Conservation (phyloP, 2,329 filamentous ascomycete species). For the Gaeumannomyces sp. region DNA sequence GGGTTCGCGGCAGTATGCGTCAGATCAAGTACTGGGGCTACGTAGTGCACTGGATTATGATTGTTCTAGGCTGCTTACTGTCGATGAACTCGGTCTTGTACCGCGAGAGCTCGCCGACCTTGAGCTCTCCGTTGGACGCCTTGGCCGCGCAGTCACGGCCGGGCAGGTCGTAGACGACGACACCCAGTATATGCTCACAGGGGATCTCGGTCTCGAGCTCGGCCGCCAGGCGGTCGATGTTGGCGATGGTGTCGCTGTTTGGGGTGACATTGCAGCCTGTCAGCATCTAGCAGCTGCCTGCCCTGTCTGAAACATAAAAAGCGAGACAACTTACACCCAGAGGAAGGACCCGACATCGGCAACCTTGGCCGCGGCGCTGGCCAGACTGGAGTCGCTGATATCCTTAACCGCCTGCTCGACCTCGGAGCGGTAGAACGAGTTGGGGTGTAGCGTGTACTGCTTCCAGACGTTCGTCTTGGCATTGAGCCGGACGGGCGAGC, state of each 20-base stretch:
- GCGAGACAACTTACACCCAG: slow-evolving; percentile 26
- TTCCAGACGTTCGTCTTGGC: slow-evolving; percentile 30
- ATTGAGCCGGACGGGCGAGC: slow-evolving; percentile 30
- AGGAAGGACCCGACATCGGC: slow-evolving; percentile 34
- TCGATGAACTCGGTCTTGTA: slow-evolving; percentile 37
- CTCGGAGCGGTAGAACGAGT: slow-evolving; percentile 31
- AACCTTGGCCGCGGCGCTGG: slow-evolving; percentile 25
- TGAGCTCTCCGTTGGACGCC: slow-evolving; percentile 57
- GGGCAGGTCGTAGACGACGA: slow-evolving; percentile 59
- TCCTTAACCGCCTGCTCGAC: slow-evolving; percentile 27
- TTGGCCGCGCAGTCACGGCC: slow-evolving; percentile 53
- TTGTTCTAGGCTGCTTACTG: slow-evolving; percentile 18
- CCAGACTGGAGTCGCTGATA: slow-evolving; percentile 24
- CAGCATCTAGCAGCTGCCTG: neutral
- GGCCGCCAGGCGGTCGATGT: slow-evolving; percentile 28
- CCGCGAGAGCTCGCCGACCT: slow-evolving; percentile 41
- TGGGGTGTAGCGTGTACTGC: slow-evolving; percentile 33
- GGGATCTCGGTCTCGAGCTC: slow-evolving; percentile 22
- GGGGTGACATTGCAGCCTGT: slow-evolving; percentile 19
- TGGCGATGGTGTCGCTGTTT: slow-evolving; percentile 31
- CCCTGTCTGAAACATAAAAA: neutral
- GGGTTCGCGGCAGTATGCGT: slow-evolving; percentile 11
- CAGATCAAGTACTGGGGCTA: neutral
- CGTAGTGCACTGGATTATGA: neutral
- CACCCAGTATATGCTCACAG: slow-evolving; percentile 31